phyloP scores from a whole-genome alignment of 176 grass and related monocot species.

The Carex kokanica region DNA sequence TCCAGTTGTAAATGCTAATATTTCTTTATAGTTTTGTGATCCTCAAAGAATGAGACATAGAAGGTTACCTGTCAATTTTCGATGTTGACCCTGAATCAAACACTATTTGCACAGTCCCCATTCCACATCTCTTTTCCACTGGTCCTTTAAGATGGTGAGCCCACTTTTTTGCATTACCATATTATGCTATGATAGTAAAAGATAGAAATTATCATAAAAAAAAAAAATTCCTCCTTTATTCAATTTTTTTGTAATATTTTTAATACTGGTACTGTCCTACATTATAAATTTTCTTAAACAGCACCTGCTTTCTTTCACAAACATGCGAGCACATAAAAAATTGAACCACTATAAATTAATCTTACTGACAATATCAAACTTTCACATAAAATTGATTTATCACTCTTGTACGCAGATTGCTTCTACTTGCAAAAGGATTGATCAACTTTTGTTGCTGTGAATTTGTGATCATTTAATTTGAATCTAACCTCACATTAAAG shows the following conservation, averaged over 20 bases:
- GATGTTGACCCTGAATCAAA: constrained; percentile 19
- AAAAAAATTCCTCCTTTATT: neutral
- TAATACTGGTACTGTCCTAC: neutral
- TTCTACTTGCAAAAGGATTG: neutral
- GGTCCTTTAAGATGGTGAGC: neutral
- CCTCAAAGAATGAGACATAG: neutral
- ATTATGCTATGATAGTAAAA: neutral
- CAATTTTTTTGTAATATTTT: neutral
- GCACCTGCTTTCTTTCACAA: neutral
- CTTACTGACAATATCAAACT: neutral
- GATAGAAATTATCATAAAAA: neutral
- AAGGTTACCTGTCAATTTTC: constrained; percentile 12
- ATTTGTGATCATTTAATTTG: neutral
- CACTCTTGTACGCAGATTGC: neutral
- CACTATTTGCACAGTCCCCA: neutral
- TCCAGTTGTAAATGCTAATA: constrained; percentile 10
- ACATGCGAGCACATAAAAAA: neutral
- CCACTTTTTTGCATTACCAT: neutral
- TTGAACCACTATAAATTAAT: neutral
- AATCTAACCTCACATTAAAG: neutral
- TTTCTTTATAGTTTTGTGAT: constrained; percentile 14
- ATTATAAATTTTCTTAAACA: neutral
- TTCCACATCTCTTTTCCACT: neutral
- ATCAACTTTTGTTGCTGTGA: neutral
- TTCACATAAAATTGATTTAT: neutral